Conservation (phyloP, 2,329 filamentous ascomycete species). For the Aspergillus cejpii region DNA sequence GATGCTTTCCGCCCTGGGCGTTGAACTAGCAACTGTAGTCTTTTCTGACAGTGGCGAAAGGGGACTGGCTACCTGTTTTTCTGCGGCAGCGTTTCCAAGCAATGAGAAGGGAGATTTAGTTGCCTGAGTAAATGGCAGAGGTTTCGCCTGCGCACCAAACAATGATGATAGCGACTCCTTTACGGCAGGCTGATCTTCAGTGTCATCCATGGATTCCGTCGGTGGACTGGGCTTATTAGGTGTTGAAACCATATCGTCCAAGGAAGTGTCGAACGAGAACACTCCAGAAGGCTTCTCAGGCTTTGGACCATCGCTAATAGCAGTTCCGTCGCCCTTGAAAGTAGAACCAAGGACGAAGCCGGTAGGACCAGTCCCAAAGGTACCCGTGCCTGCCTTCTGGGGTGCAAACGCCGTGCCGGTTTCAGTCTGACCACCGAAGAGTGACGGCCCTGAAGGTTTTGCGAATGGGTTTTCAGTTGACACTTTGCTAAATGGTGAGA, state of each 20-base stretch:
- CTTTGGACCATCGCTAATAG: conserved; percentile 37
- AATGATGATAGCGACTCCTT: conserved; percentile 20
- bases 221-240: conserved; percentile 29
- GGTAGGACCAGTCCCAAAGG: conserved; percentile 25
- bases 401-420: conserved; percentile 23
- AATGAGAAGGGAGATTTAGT: conserved; percentile 29
- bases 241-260: conserved; percentile 38
- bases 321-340: conserved; percentile 41
- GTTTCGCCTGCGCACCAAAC: conserved; percentile 28
- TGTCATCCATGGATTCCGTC: conserved; percentile 36
- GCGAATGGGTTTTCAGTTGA: conserved; percentile 24
- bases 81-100: conserved; percentile 22
- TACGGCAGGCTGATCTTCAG: conserved; percentile 24
- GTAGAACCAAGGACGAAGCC: conserved; percentile 41
- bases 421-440: conserved; percentile 26
- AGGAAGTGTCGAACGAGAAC: conserved; percentile 36
- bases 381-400: conserved; percentile 23
- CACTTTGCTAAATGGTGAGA: conserved; percentile 19
- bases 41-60: conserved; percentile 31
- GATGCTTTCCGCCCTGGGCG: conserved; percentile 32
- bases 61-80: conserved; percentile 24
- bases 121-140: conserved; percentile 23
- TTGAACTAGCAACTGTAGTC: conserved; percentile 23
- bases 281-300: conserved; percentile 30
- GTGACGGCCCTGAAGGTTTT: conserved; percentile 24